phyloP scores from a whole-genome alignment of 257 asterid species.

The Cordia subcordata region DNA sequence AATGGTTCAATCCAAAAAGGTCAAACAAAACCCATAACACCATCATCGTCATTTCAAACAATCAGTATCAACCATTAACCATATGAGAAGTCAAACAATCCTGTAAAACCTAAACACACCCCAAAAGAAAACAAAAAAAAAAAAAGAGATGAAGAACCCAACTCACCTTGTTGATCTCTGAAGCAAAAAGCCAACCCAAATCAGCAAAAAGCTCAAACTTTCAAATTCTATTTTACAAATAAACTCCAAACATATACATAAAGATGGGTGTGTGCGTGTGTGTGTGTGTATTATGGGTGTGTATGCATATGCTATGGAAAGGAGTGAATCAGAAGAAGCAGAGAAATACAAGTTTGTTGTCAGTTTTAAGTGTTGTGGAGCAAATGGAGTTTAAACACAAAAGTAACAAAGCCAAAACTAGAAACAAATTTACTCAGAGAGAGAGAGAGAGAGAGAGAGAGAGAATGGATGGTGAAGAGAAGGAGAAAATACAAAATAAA shows the following conservation, averaged over 20 bases:
- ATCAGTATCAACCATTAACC: too few relatives aligned
- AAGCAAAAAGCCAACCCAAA: constrained; percentile 17
- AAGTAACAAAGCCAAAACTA: too few relatives aligned
- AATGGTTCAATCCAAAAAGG: not conserved
- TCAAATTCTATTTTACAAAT: constrained; percentile 10
- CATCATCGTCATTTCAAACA: too few relatives aligned
- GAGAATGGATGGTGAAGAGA: not conserved
- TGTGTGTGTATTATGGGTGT: constrained; percentile 4
- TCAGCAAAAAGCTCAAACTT: constrained; percentile 16
- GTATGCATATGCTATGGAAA: not conserved
- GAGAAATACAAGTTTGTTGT: not conserved
- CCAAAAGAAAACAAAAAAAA: not conserved
- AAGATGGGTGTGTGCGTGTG: not conserved
- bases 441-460: constrained; percentile 5
- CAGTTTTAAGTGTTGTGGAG: not conserved
- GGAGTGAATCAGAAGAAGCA: not conserved
- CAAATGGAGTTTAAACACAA: not conserved
- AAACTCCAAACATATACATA: not conserved
- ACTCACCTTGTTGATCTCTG: constrained; percentile 33
- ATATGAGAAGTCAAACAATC: not conserved
- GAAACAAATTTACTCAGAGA: too few relatives aligned
- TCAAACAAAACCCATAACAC: too few relatives aligned
- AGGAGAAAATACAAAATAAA: not conserved
- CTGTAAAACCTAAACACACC: not conserved
- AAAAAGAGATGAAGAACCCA: too few relatives aligned